Evolutionary conservation across 345 rosid genomes (phyloP), one percentile per base, ranked within the genome.

Genomic region (Sisymbrium irio): DNA sequence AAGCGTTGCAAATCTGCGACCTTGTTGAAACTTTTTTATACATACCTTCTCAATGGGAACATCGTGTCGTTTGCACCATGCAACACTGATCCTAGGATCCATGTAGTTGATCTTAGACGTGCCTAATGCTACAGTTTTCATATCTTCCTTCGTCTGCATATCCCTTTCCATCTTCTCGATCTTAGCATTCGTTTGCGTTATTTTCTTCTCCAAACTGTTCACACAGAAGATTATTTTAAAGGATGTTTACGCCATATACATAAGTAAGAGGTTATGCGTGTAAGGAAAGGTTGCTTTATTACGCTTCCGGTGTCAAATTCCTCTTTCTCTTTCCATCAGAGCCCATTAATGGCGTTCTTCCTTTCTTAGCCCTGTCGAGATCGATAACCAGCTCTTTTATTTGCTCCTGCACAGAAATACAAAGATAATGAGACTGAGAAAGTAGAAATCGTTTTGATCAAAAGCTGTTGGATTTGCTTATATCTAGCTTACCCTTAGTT

Each of bases 51-150:
- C 99, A 33, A 95, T 95, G 47, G 98, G 97, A 71, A 95, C 99
- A 40, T 95, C 98, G 5, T 87, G 96, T 30, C 99, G 80, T 81
- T 95, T 95, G 87, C 99, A 95, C 99, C 98, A 95, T 1, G 99
- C 94, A 22, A 95, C 98, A 15, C 89, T 86, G 65, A 92, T 95
- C 85, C 98, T 85, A 49, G 99, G 99, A 81, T 92, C 98, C 55
- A 92, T 93, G 72, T 95, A 95, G 67, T 95, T 95, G 76, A 95
- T 95, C 75, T 95, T 95, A 72, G 98, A 95, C 1, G 97, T 92
- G 67, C 99, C 99, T 44, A 95, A 71, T 20, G 98, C 98, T 14
- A 95, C 92, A 4, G 94, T 88, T 85, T 95, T 95, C 65, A 92
- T 79, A 78, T 95, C 98, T 60, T 95, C 99, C 53, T 92, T 95